Conservation (phyloP, 2,329 filamentous ascomycete species). For the Penicillium capsulatum region DNA sequence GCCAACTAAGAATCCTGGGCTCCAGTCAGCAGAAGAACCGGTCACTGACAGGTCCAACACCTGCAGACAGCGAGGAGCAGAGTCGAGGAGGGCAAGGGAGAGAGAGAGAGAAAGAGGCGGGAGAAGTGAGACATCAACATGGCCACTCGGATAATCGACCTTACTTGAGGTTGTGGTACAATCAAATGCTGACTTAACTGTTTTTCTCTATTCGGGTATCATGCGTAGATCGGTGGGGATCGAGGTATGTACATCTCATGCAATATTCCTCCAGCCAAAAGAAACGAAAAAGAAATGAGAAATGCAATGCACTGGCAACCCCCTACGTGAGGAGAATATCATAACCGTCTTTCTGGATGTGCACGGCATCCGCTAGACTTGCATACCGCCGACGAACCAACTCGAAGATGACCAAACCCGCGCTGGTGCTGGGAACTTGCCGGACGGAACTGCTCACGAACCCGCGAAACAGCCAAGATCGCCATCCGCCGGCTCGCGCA, state of each 20-base stretch:
- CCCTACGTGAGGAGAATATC: constrained; percentile 53
- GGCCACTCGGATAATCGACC: no score
- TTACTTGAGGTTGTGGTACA: no score
- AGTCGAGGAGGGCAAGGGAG: no score
- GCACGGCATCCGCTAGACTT: constrained; percentile 49
- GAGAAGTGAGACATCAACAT: no score
- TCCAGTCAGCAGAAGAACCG: no score
- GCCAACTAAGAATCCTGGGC: no score
- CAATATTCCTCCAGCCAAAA: neutral
- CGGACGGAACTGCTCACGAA: constrained; percentile 55
- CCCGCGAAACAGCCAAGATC: constrained; percentile 54
- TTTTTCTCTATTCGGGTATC: constrained; percentile 1
- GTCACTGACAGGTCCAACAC: no score
- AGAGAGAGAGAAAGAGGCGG: no score
- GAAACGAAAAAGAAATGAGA: neutral
- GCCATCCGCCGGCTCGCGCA: constrained; percentile 51
- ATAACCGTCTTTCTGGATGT: constrained; percentile 58
- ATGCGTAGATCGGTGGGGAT: neutral
- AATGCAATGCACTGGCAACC: neutral
- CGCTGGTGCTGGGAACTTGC: constrained; percentile 61
- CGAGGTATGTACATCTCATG: neutral
- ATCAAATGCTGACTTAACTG: no score
- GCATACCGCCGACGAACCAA: constrained; percentile 59
- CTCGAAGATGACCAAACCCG: constrained; percentile 63
- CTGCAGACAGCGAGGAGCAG: no score